Conservation (phyloP, 2,329 filamentous ascomycete species). For the Cercospora zeina region DNA sequence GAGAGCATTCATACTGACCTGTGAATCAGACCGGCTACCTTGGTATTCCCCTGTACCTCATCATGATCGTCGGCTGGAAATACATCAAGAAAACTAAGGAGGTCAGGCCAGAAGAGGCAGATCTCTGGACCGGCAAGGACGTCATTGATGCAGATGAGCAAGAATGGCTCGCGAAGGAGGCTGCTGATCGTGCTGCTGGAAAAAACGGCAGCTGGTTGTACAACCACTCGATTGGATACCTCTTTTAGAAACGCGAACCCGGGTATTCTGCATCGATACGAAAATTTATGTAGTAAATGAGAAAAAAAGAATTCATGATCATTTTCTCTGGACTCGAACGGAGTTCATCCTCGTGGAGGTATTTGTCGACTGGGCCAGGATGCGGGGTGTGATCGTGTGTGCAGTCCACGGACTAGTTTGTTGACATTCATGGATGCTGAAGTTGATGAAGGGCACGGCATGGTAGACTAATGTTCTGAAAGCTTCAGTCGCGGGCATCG, state of each 20-base stretch:
- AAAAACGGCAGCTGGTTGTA: conserved; percentile 29
- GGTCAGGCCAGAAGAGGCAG: conserved; percentile 56
- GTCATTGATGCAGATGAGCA: conserved; percentile 59
- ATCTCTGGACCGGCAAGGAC: conserved; percentile 61
- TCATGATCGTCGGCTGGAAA: conserved; percentile 64
- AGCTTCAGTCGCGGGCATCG: too few relatives aligned
- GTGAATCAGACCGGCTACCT: conserved; percentile 57
- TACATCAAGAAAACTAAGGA: conserved; percentile 60
- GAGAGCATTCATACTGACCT: conserved; percentile 8
- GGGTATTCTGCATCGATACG: background rate
- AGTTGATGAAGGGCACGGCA: too few relatives aligned
- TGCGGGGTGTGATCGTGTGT: background rate
- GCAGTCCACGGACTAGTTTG: too few relatives aligned
- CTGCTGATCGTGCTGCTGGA: conserved; percentile 33
- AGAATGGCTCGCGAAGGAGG: conserved; percentile 38
- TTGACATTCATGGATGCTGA: too few relatives aligned
- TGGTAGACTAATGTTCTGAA: too few relatives aligned
- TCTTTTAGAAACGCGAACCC: conserved; percentile 30
- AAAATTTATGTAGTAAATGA: conserved; percentile 5
- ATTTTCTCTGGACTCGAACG: background rate
- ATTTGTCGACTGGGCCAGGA: background rate
- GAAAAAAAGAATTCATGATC: background rate
- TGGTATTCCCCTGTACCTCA: conserved; percentile 72
- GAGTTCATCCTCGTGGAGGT: background rate
- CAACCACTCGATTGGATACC: conserved; percentile 34